phyloP scores from a whole-genome alignment of 2,329 filamentous ascomycete species.

The Diaporthe aspalathi region DNA sequence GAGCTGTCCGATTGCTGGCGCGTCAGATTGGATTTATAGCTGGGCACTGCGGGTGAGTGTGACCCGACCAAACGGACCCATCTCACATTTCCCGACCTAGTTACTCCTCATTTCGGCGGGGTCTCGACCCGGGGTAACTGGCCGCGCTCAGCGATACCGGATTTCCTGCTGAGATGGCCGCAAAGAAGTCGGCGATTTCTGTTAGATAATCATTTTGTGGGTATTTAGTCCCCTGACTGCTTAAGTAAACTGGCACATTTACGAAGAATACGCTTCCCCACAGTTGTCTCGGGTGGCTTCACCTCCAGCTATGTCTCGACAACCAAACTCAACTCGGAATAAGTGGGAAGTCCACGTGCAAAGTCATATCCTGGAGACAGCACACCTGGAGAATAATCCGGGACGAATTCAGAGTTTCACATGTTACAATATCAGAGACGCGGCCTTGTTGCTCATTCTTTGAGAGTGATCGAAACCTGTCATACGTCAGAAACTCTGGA shows the following conservation, averaged over 20 bases:
- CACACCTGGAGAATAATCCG: no score
- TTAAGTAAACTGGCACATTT: not conserved
- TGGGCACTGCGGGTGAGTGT: not conserved
- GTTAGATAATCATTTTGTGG: not conserved
- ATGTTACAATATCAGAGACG: no score
- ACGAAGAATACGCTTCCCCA: not conserved
- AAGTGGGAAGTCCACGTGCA: no score
- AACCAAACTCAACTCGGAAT: no score
- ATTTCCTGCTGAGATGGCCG: not conserved
- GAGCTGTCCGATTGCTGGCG: not conserved
- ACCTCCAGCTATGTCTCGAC: no score
- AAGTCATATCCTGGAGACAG: no score
- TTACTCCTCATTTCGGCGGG: conserved; percentile 14
- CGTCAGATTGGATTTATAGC: not conserved
- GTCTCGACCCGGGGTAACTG: not conserved
- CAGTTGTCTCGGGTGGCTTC: no score
- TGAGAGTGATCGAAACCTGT: no score
- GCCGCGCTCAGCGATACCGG: conserved; percentile 17
- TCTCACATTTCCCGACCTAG: conserved; percentile 1
- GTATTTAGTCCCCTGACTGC: not conserved
- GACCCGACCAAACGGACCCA: conserved; percentile 12
- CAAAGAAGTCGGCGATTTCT: not conserved
- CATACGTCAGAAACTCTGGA: no score
- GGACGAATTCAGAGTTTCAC: no score
- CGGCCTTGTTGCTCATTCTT: no score